phyloP scores from a whole-genome alignment of 2,329 filamentous ascomycete genomes.

The Fusarium sp. region DNA sequence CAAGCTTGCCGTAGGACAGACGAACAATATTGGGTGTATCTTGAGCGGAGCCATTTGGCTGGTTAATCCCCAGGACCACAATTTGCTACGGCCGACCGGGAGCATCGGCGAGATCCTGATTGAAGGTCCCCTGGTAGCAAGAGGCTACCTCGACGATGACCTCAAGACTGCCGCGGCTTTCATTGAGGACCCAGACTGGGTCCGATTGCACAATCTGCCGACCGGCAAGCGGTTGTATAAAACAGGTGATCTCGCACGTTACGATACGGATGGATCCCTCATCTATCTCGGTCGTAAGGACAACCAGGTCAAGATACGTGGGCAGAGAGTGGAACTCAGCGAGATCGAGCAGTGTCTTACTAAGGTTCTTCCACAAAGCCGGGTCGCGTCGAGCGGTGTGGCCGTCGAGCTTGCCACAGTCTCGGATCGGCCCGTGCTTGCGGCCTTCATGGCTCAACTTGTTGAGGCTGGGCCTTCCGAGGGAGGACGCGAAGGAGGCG shows the following conservation, averaged over 20 bases:
- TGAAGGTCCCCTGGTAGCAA: constrained; percentile 2
- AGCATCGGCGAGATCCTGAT: constrained; percentile 4
- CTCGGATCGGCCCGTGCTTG: constrained; percentile 2
- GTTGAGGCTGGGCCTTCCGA: background rate
- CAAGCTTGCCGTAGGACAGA: constrained; percentile 5
- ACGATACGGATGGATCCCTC: constrained; percentile 3
- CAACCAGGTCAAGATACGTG: constrained; percentile 63
- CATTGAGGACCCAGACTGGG: constrained; percentile 3
- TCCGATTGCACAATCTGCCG: background rate
- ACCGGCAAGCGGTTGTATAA: constrained; percentile 7
- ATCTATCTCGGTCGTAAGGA: constrained; percentile 8
- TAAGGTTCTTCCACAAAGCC: constrained; percentile 5
- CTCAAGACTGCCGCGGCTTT: constrained; percentile 5
- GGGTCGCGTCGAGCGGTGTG: constrained; percentile 6
- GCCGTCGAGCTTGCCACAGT: constrained; percentile 2
- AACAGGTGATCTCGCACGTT: constrained; percentile 3
- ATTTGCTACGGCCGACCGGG: constrained; percentile 2
- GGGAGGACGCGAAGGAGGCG: background rate
- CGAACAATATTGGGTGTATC: constrained; percentile 5
- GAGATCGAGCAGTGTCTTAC: constrained; percentile 23
- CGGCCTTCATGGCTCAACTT: constrained; percentile 10
- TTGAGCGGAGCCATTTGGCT: constrained; percentile 6
- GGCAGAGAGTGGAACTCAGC: constrained; percentile 63
- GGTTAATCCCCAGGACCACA: constrained; percentile 3
- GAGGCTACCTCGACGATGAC: background rate